These are phyloP conservation scores for Tuber aestivum DNA, from an alignment of 495 filamentous ascomycete genomes.

Conservation along the genomic window DNA sequence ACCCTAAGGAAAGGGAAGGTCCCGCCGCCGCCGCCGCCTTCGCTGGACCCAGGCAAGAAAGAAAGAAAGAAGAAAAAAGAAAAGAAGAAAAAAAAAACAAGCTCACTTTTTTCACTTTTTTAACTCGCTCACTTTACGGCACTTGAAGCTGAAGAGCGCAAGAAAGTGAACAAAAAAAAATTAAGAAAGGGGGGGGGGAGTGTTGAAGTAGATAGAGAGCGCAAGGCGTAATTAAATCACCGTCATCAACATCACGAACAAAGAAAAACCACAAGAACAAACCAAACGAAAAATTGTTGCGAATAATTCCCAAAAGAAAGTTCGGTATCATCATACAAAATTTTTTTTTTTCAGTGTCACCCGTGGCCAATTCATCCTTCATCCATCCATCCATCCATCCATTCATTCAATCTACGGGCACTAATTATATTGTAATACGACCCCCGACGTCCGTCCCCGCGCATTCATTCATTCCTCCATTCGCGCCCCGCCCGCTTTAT, in stretches of 20 bases:
- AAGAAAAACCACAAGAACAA: too few relatives aligned
- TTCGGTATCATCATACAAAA: too few relatives aligned
- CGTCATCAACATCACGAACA: background rate
- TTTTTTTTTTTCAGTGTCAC: background rate
- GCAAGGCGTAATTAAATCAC: too few relatives aligned
- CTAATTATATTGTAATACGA: too few relatives aligned
- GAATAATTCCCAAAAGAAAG: background rate
- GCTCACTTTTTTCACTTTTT: background rate
- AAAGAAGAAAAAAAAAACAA: too few relatives aligned
- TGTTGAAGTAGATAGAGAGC: background rate
- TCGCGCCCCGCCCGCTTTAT: background rate
- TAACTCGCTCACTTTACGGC: background rate
- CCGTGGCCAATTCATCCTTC: background rate
- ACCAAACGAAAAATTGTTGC: background rate
- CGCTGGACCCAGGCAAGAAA: background rate
- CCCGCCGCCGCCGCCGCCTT: background rate
- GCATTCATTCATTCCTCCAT: background rate
- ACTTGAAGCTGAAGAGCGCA: background rate
- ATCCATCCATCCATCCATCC: background rate
- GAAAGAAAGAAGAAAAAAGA: background rate
- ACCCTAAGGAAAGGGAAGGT: background rate
- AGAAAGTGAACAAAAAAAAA: background rate
- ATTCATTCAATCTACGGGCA: too few relatives aligned
- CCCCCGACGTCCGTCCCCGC: too few relatives aligned
- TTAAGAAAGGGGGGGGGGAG: background rate